These are phyloP conservation scores for Pythium pyrilobum DNA, from an alignment of 352 stramenopile species.

Conservation along the genomic window DNA sequence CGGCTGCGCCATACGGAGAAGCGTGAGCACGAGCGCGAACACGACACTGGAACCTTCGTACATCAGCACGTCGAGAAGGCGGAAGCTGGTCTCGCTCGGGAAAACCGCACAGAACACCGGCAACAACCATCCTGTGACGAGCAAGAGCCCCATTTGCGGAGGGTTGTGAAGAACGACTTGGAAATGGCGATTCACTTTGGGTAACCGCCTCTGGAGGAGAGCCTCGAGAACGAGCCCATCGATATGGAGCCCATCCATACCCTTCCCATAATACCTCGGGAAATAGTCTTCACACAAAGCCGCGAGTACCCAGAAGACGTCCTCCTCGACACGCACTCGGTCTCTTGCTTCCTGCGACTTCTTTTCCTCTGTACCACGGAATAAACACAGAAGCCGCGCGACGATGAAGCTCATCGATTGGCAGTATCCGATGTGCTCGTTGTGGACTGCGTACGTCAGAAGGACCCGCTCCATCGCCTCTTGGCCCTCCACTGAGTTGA, in stretches of 20 bases:
- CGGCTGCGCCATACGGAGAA: constrained; percentile 52
- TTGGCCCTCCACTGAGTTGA: constrained; percentile 41
- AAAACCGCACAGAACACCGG: constrained; percentile 63
- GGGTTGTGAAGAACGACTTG: constrained; percentile 37
- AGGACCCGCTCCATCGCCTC: constrained; percentile 59
- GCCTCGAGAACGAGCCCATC: constrained; percentile 51
- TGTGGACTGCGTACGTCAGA: constrained; percentile 74
- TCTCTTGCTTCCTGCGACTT: background rate
- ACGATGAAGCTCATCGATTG: constrained; percentile 90
- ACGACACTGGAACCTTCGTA: constrained; percentile 45
- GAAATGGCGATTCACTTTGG: constrained; percentile 55
- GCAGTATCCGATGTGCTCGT: constrained; percentile 78
- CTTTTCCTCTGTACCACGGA: constrained; percentile 12
- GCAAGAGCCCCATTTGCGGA: constrained; percentile 46
- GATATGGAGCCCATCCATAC: constrained; percentile 55
- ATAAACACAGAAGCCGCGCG: constrained; percentile 63
- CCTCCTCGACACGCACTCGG: constrained; percentile 25
- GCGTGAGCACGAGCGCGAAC: constrained; percentile 47
- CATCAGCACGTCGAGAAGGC: constrained; percentile 55
- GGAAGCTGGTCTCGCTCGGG: constrained; percentile 56
- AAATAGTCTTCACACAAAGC: constrained; percentile 58
- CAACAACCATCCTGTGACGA: constrained; percentile 65
- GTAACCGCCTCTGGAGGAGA: constrained; percentile 38
- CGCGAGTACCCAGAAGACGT: constrained; percentile 55
- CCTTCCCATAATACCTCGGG: constrained; percentile 52